Evolutionary conservation across 306 rosid genomes (phyloP).

Genomic region (Cercis canadensis): DNA sequence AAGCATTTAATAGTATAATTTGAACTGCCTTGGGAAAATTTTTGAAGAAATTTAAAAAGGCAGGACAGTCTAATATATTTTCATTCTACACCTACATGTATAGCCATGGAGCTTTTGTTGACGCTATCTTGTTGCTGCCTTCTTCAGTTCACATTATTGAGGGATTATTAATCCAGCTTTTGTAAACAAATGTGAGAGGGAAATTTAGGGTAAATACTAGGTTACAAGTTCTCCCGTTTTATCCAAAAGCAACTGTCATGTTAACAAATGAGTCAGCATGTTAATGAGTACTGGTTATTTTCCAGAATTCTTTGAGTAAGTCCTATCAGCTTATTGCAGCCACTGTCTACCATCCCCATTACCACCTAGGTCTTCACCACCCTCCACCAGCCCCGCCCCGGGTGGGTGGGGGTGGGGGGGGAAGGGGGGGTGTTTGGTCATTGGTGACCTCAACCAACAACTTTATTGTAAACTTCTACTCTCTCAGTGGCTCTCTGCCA

Average conservation of each 20-base stretch:
- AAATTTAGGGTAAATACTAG: no score
- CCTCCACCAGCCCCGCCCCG: no score
- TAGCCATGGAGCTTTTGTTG: neutral
- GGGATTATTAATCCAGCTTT: slow-evolving; percentile 5
- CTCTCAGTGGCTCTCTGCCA: neutral
- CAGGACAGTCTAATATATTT: neutral
- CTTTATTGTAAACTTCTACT: no score
- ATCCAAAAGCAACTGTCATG: neutral
- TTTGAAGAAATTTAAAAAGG: slow-evolving; percentile 7
- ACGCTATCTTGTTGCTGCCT: neutral
- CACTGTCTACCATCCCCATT: no score
- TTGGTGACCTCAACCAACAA: no score
- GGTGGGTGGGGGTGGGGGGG: no score
- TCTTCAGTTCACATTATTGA: slow-evolving; percentile 9
- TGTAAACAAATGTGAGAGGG: neutral
- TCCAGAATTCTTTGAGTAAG: no score
- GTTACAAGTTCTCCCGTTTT: neutral
- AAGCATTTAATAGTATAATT: slow-evolving; percentile 28
- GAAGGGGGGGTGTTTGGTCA: no score
- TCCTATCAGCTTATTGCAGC: no score
- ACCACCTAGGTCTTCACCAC: no score
- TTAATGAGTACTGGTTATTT: no score
- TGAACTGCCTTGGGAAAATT: slow-evolving; percentile 16
- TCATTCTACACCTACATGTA: neutral
- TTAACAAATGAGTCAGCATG: no score